Evolutionary conservation across 805 yeast genomes (phyloP).

Genomic region (Cyberlindnera americana): DNA sequence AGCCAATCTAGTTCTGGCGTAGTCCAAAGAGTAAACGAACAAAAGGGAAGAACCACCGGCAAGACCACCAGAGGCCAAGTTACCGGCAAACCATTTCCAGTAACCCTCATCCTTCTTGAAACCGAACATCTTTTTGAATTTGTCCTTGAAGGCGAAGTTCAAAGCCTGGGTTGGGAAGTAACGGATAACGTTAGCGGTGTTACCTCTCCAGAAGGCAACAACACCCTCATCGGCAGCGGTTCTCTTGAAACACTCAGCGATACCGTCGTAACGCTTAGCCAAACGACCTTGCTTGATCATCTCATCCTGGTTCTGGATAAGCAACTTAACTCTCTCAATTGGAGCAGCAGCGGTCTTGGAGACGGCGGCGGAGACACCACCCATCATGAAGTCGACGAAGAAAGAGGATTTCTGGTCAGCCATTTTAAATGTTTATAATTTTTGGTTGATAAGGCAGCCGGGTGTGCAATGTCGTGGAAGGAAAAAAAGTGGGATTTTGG

Average conservation of each 20-base stretch:
- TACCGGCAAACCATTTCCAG: slow-evolving; percentile 95
- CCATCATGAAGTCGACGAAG: slow-evolving; percentile 80
- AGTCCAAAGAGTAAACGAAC: slow-evolving; percentile 95
- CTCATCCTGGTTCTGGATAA: slow-evolving; percentile 97
- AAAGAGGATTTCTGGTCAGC: slow-evolving; percentile 42
- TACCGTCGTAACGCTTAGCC: slow-evolving; percentile 83
- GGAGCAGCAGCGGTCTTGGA: slow-evolving; percentile 98
- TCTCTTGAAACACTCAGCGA: slow-evolving; percentile 89
- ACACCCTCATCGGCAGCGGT: slow-evolving; percentile 93
- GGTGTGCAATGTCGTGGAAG: background rate
- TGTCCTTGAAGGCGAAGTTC: slow-evolving; percentile 98
- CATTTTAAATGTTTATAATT: slow-evolving; percentile 16
- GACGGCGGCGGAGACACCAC: slow-evolving; percentile 99
- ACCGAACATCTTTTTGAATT: slow-evolving; percentile 92
- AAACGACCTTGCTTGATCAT: slow-evolving; percentile 98
- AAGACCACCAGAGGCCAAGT: slow-evolving; percentile 97
- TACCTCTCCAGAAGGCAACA: slow-evolving; percentile 97
- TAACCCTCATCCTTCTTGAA: slow-evolving; percentile 94
- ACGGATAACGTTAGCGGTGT: slow-evolving; percentile 98
- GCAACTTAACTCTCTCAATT: slow-evolving; percentile 93
- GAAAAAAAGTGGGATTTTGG: slow-evolving; percentile 13
- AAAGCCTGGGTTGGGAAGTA: slow-evolving; percentile 99
- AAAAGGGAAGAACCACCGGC: slow-evolving; percentile 96
- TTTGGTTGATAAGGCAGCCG: slow-evolving; percentile 1
- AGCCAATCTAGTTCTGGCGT: slow-evolving; percentile 98